Evolutionary conservation across 345 rosid genomes (phyloP), one percentile per base, ranked within the genome.

Genomic region (Erucastrum elatum): DNA sequence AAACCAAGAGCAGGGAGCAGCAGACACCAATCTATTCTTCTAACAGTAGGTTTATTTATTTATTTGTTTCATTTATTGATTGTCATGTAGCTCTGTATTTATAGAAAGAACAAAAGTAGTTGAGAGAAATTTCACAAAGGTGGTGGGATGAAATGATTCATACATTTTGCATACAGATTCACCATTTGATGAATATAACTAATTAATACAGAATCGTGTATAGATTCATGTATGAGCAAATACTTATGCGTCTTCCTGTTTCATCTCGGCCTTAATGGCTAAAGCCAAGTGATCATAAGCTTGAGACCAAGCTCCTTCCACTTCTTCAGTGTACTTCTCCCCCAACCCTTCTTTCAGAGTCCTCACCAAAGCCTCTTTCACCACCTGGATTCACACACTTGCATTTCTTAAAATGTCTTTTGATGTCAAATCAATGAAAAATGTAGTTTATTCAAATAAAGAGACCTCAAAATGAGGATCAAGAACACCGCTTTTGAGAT

Each of bases 231-330:
- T 46, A 77, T 21, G 21, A 21, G 21, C 21, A 21, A 21, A 21
- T 21, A 21, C 33, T 35, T 63, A 68, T 33, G 82, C 49, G 31
- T n/a, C 64, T 67, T 80, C 79, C 17, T 70, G 66, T 66, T 87
- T 90, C 92, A 90, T 88, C 71, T 87, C 86, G 65, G 77, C 58
- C 75, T 69, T 84, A 62, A 90, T 88, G 78, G 90, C 91, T 37
- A 85, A 82, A 84, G 90, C 90, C 81, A 87, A 78, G 27, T 85
- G 90, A 77, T 88, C 89, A 74, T 90, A 87, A 64, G 93, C 90
- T 49, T 81, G 81, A 77, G 60, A 66, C 88, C 87, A 83, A 2
- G 89, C 92, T 62, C 31, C 9, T 0, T 63, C 77, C 85, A 87
- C 67, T 70, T 86, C 91, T 8, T 79, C 86, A 53, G 77, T 85